Base-by-base conservation (phyloP, 371 early-diverging fungal genomes). In the Rhizopus arrhizus region DNA sequence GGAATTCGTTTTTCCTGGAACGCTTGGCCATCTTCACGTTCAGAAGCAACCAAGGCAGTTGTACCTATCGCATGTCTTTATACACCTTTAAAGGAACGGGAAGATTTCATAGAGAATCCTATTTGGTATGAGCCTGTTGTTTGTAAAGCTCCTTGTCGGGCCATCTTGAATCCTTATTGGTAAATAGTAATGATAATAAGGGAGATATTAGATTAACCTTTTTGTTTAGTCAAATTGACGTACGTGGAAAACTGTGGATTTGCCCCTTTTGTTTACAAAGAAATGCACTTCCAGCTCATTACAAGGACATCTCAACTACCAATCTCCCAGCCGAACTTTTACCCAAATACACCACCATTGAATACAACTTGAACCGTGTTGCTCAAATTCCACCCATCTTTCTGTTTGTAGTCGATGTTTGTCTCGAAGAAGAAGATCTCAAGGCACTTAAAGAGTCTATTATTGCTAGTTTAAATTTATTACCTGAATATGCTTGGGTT, bases 1-100 rank as follows among this genome's bases (percentile, higher is more conserved):
- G 98, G 98, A 61, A 87, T 96, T 68, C 91, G 99, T 36, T 89
- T 99, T 68, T 94, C 99, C 16, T 99, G 99, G 99, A 99, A 99
- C 81, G 94, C 95, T 29, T 97, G 97, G 89, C 97, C 99, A 57
- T 90, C 92, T 61, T 92, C 92, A 38, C 91, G 95, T 51, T 75
- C 92, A 40, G 99, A 98, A 73, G 96, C 95, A 13, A 93, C 94
- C 22, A 88, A 96, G 64, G 89, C 94, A 56, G 95, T 98, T 28
- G 95, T 99, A 0, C 99, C 99, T 38, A 91, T 99, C 58, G 93
- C 95, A 5, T 91, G 92, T 66, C 77, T 99, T 58, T 99, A 99
- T 80, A 99, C 99, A 36, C 94, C 97, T n/a, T 83, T 98, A 43
- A 98, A 98, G 73, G 94, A 96, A 67, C 88, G 96, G 41, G 90